Evolutionary conservation across 495 filamentous ascomycete species (phyloP).

Genomic region (Tuber indicum): DNA sequence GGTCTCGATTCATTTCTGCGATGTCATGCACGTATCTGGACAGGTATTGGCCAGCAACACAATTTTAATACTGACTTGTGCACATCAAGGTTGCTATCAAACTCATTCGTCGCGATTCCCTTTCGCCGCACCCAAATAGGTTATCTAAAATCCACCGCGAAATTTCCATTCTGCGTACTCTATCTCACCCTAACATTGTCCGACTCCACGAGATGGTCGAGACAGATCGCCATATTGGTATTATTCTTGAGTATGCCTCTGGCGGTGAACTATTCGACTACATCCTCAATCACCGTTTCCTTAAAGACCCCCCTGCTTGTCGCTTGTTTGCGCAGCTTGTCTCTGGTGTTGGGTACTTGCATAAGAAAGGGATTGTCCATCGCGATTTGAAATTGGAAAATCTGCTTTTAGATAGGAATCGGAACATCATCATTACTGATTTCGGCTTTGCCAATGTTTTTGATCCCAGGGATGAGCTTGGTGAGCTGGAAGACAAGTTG

Average conservation of each 20-base stretch:
- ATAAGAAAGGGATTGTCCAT: constrained; percentile 98
- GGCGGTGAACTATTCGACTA: constrained; percentile 98
- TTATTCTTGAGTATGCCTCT: constrained; percentile 96
- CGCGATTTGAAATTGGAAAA: constrained; percentile 97
- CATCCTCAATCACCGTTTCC: constrained; percentile 89
- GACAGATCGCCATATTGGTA: constrained; percentile 91
- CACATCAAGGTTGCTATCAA: constrained; percentile 83
- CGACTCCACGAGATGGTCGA: constrained; percentile 97
- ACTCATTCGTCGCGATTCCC: constrained; percentile 81
- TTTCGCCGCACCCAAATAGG: constrained; percentile 77
- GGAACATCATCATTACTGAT: constrained; percentile 99
- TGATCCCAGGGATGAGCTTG: constrained; percentile 76
- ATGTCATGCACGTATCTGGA: neutral
- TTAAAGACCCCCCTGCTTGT: constrained; percentile 86
- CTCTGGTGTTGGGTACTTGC: constrained; percentile 93
- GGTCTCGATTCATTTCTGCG: neutral
- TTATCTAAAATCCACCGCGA: constrained; percentile 96
- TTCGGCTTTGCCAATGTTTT: constrained; percentile 99
- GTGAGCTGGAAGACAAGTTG: constrained; percentile 80
- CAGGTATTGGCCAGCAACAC: neutral
- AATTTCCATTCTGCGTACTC: constrained; percentile 78
- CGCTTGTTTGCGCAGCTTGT: constrained; percentile 92
- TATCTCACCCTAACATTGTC: constrained; percentile 94
- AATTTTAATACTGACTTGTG: constrained; percentile 14
- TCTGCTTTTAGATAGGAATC: constrained; percentile 85